phyloP scores from a whole-genome alignment of 805 yeast species.

The Candida argentea region DNA sequence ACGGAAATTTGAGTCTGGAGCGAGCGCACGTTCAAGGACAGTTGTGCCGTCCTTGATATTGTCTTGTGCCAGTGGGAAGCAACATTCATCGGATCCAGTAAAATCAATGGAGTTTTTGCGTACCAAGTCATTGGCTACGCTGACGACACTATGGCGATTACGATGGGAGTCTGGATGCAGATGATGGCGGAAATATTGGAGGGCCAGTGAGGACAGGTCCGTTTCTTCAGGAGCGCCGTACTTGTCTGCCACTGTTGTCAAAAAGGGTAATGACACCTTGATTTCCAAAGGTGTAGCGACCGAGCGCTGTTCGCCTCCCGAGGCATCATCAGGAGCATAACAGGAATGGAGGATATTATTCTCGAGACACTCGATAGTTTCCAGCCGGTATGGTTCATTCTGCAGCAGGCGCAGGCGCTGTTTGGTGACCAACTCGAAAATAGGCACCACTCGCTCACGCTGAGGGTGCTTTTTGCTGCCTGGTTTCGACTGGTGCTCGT shows the following conservation, averaged over 20 bases:
- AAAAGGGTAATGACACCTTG: slow-evolving; percentile 33
- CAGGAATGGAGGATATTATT: slow-evolving; percentile 55
- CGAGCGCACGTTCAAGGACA: slow-evolving; percentile 29
- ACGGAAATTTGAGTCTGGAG: slow-evolving; percentile 56
- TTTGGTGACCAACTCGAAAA: slow-evolving; percentile 57
- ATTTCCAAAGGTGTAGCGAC: slow-evolving; percentile 35
- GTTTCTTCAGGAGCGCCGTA: slow-evolving; percentile 8
- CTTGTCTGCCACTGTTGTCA: slow-evolving; percentile 29
- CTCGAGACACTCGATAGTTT: slow-evolving; percentile 45
- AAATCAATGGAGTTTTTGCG: slow-evolving; percentile 6
- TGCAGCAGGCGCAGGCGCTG: slow-evolving; percentile 23
- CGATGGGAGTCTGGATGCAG: slow-evolving; percentile 11
- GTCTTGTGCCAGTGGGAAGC: slow-evolving; percentile 13
- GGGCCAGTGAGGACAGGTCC: not conserved
- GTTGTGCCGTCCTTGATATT: slow-evolving; percentile 28
- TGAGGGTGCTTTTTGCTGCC: slow-evolving; percentile 4
- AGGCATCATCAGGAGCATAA: slow-evolving; percentile 25
- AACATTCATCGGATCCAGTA: slow-evolving; percentile 20
- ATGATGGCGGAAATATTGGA: slow-evolving; percentile 1
- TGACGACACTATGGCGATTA: slow-evolving; percentile 20
- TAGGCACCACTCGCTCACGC: slow-evolving; percentile 43
- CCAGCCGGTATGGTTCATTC: slow-evolving; percentile 44
- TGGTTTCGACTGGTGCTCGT: slow-evolving; percentile 9
- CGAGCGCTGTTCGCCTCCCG: slow-evolving; percentile 14
- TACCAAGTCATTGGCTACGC: slow-evolving; percentile 5